Base-by-base conservation (phyloP, 805 yeast genomes). In the Starmerella floris region DNA sequence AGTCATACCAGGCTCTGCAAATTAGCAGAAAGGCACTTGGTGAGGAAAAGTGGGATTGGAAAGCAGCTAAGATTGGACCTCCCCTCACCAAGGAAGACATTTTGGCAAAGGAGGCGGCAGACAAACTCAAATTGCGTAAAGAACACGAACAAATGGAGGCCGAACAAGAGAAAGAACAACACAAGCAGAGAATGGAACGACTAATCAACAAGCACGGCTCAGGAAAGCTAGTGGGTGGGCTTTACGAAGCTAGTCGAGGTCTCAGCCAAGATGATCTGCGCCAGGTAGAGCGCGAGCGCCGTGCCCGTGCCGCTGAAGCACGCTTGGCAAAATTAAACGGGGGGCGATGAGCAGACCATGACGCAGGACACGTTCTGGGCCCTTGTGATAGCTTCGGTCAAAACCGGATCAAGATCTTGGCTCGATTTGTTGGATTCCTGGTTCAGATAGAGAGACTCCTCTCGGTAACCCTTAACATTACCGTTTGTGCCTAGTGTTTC, bases 291-390 rank as follows among this genome's bases (percentile, higher is more conserved):
- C 73, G 98, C 46, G 98, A 91, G 55, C 87, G 87, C 56, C 69
- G 97, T 42, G 96, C 96, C 1, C 71, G 97, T 42, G 98, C 98
- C 0, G 96, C 94, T 0, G 97, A 91, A 59, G 94, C 88, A 0
- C 69, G 98, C 52, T 53, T 83, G 54, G 23, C 41, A 5, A 30
- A 16, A n/a, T 4, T 38, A 9, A 23, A 20, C 15, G 20, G 37
- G 3, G 15, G n/a, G n/a, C n/a, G n/a, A 20, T 25, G 23, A n/a
- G 3, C 30, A 30, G 16, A n/a, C 5, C 33, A 44, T 27, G 4
- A 49, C 45, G 22, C 53, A 49, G 1, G 51, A 38, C 4, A 47
- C 41, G 5, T 37, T 40, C 17, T 26, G 8, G 11, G 46, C 19
- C 5, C 8, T 16, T 8, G n/a, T 26, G 13, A 35, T n/a, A 2